phyloP scores from a whole-genome alignment of 768 basidiomycete species.

The Amanita pallidorosea region DNA sequence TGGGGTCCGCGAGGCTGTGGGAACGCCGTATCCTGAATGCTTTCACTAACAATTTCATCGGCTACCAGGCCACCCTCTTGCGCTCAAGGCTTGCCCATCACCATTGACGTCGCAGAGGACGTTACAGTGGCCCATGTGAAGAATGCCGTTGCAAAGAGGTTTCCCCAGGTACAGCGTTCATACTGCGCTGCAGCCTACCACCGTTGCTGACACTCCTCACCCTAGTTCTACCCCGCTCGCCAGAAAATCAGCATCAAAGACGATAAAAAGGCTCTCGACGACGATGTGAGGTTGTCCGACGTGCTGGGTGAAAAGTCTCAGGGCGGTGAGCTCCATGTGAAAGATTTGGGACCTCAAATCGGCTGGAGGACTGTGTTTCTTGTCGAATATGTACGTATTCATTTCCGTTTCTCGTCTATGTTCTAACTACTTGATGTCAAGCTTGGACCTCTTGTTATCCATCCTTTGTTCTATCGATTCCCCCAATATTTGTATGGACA shows the following conservation, averaged over 20 bases:
- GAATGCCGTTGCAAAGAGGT: constrained; percentile 36
- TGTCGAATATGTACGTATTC: constrained; percentile 79
- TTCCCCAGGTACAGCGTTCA: constrained; percentile 15
- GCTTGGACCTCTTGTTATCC: constrained; percentile 83
- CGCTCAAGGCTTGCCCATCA: constrained; percentile 40
- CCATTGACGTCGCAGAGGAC: constrained; percentile 34
- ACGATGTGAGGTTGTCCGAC: constrained; percentile 48
- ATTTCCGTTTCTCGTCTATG: background rate
- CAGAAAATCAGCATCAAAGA: constrained; percentile 65
- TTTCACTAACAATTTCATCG: constrained; percentile 40
- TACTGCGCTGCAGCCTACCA: background rate
- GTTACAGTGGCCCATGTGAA: constrained; percentile 66
- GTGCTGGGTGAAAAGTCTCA: constrained; percentile 39
- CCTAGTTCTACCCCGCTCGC: constrained; percentile 57
- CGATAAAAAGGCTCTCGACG: constrained; percentile 49
- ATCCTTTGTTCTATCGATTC: constrained; percentile 73
- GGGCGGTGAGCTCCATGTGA: constrained; percentile 61
- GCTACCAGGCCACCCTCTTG: constrained; percentile 34
- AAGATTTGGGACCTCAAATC: constrained; percentile 88
- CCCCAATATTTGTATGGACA: constrained; percentile 61
- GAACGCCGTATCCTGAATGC: constrained; percentile 14
- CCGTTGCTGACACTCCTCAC: background rate
- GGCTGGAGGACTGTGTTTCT: constrained; percentile 85
- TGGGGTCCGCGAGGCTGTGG: too few species aligned
- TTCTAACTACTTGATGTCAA: constrained; percentile 19